These are phyloP conservation scores for Aspergillus sparsus DNA, from an alignment of 495 filamentous ascomycete genomes.

Conservation along the genomic window DNA sequence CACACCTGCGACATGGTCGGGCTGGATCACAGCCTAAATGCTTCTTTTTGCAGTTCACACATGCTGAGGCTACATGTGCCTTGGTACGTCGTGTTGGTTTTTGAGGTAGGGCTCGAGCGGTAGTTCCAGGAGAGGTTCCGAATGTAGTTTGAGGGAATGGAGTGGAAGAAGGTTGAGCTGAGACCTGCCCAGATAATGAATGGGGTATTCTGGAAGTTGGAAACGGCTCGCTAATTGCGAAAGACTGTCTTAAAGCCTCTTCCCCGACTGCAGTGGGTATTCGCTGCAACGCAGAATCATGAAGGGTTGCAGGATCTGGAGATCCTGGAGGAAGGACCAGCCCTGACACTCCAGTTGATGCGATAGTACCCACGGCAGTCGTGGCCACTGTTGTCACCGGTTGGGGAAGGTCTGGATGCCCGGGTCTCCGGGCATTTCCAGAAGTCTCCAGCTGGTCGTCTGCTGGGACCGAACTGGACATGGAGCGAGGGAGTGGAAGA, in stretches of 20 bases:
- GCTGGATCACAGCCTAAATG: slow-evolving; percentile 79
- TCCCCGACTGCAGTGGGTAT: slow-evolving; percentile 18
- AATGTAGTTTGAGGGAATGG: slow-evolving; percentile 34
- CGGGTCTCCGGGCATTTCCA: slow-evolving; percentile 55
- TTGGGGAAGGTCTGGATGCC: slow-evolving; percentile 43
- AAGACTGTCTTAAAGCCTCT: slow-evolving; percentile 22
- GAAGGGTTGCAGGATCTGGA: slow-evolving; percentile 25
- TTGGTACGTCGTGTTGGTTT: slow-evolving; percentile 83
- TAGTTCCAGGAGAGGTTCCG: slow-evolving; percentile 27
- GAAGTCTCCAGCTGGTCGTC: slow-evolving; percentile 61
- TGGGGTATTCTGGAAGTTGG: slow-evolving; percentile 39
- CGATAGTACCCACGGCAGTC: slow-evolving; percentile 37
- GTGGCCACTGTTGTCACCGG: slow-evolving; percentile 36
- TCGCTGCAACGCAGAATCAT: slow-evolving; percentile 21
- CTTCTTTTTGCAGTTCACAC: slow-evolving; percentile 95
- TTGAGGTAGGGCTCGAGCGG: slow-evolving; percentile 42
- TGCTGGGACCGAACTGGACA: slow-evolving; percentile 76
- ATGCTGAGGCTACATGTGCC: slow-evolving; percentile 94
- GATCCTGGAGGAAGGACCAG: slow-evolving; percentile 31
- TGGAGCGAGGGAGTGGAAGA: slow-evolving; percentile 73
- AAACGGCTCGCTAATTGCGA: slow-evolving; percentile 27
- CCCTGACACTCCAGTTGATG: slow-evolving; percentile 28
- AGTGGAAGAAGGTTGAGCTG: slow-evolving; percentile 31
- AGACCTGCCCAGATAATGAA: slow-evolving; percentile 25
- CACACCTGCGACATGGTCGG: slow-evolving; percentile 63